Conservation (phyloP, 176 grass and related monocot species). For the Aegilops tauschii region DNA sequence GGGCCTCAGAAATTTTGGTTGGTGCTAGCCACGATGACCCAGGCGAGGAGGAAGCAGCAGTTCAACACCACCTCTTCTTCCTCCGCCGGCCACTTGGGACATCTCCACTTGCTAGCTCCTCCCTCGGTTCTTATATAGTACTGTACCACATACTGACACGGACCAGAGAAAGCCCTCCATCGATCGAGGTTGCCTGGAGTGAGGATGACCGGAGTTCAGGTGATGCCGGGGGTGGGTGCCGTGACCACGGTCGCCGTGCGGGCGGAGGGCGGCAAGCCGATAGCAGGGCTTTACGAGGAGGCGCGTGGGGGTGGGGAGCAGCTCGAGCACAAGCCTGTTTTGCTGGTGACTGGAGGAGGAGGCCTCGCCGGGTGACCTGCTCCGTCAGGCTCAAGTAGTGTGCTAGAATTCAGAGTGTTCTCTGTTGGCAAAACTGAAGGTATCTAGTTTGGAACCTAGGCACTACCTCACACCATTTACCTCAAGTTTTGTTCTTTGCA, state of each 20-base stretch:
- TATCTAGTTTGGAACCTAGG: too few relatives aligned
- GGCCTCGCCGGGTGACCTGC: slow-evolving; percentile 35
- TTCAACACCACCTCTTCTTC: slow-evolving; percentile 6
- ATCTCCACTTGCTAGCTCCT: too few relatives aligned
- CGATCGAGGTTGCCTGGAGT: neutral
- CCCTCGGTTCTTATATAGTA: neutral
- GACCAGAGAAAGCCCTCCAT: too few relatives aligned
- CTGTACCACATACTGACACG: neutral
- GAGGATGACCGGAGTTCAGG: slow-evolving; percentile 31
- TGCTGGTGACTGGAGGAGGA: slow-evolving; percentile 30
- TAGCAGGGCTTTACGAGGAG: neutral
- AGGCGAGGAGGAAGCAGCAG: neutral
- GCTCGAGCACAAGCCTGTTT: neutral
- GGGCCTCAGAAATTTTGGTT: slow-evolving; percentile 45
- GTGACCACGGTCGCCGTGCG: slow-evolving; percentile 9
- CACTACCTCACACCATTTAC: too few relatives aligned
- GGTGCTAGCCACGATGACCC: neutral
- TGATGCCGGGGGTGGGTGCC: slow-evolving; percentile 31
- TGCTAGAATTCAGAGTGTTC: too few relatives aligned
- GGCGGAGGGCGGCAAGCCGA: neutral
- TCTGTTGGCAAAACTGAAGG: too few relatives aligned
- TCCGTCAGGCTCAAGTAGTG: neutral
- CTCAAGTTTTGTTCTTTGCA: too few relatives aligned
- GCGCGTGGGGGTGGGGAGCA: neutral
- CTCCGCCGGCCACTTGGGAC: neutral